Evolutionary conservation across 768 basidiomycete species (phyloP).

Genomic region (Leccinum sublutescens): DNA sequence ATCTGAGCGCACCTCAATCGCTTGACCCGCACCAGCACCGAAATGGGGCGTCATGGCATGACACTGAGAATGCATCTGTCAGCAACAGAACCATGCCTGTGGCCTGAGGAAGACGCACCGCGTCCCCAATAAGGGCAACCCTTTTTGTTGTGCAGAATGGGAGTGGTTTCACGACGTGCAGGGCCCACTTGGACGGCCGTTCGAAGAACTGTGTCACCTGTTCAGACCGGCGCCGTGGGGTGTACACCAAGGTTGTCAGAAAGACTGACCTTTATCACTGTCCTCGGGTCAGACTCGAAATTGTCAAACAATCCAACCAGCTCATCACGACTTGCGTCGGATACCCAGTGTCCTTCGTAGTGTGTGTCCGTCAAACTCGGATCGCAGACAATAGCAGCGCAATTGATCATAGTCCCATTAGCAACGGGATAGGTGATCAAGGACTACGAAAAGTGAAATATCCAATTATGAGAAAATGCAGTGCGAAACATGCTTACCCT

Average conservation of each 20-base stretch:
- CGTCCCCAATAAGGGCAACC: constrained; percentile 39
- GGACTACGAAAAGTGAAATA: constrained; percentile 29
- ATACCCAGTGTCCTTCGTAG: constrained; percentile 35
- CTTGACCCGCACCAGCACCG: constrained; percentile 28
- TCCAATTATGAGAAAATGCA: background rate
- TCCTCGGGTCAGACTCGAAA: constrained; percentile 38
- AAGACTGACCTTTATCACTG: constrained; percentile 27
- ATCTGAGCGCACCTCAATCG: constrained; percentile 19
- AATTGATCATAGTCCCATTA: constrained; percentile 36
- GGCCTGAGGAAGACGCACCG: constrained; percentile 30
- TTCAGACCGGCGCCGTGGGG: background rate
- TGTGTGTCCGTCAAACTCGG: constrained; percentile 27
- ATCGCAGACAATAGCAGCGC: constrained; percentile 33
- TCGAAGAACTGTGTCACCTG: constrained; percentile 32
- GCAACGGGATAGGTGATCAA: constrained; percentile 41
- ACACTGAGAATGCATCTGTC: background rate
- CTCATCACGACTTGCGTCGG: constrained; percentile 32
- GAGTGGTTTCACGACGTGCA: constrained; percentile 42
- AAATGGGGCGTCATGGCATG: constrained; percentile 28
- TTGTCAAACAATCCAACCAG: constrained; percentile 28
- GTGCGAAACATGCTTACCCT: background rate
- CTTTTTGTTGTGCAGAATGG: constrained; percentile 37
- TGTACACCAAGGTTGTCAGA: background rate
- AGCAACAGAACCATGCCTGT: background rate
- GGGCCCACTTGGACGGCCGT: constrained; percentile 41